A percentile compares a stretch with the other conserved stretches of the same genome.
phyloP scores from a whole-genome alignment of 108 stramenopile species.

The Skeletonema grethae region DNA sequence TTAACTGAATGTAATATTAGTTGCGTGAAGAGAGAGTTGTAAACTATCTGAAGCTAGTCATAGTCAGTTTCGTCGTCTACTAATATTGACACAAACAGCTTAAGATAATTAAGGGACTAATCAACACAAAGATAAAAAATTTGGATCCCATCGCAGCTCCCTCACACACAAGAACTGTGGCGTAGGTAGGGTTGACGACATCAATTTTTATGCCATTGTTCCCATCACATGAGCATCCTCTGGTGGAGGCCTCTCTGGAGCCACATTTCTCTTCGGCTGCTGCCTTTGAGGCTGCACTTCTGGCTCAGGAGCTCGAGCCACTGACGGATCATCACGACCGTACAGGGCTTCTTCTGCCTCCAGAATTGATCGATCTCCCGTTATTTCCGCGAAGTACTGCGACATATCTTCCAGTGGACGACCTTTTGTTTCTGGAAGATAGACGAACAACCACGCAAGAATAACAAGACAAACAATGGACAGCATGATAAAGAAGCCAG shows the following conservation, averaged over 20 bases:
- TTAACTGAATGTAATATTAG: too few species aligned
- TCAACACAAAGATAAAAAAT: too few species aligned
- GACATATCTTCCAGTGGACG: constrained; percentile 86
- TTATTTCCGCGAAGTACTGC: constrained; percentile 84
- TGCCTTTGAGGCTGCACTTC: background rate
- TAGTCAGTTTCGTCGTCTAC: too few species aligned
- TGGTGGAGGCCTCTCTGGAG: constrained; percentile 30
- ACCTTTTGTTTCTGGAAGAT: constrained; percentile 85
- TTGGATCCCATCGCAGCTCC: too few species aligned
- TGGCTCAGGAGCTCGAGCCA: background rate
- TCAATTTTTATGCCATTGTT: constrained; percentile 44
- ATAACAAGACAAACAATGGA: constrained; percentile 58
- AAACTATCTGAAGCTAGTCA: too few species aligned
- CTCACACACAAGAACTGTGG: background rate
- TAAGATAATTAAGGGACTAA: too few species aligned
- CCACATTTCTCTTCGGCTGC: constrained; percentile 11
- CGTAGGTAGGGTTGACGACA: background rate
- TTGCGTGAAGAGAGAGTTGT: too few species aligned
- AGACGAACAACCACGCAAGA: constrained; percentile 61
- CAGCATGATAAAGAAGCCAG: constrained; percentile 74
- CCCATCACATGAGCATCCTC: constrained; percentile 47
- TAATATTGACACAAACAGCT: too few species aligned
- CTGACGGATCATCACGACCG: constrained; percentile 10
- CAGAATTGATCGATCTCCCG: constrained; percentile 65
- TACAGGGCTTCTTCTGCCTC: constrained; percentile 66